A percentile compares a stretch with the other conserved stretches of the same genome.
Conservation (phyloP, 768 basidiomycete species). For the Tricholoma bakamatsutake region DNA sequence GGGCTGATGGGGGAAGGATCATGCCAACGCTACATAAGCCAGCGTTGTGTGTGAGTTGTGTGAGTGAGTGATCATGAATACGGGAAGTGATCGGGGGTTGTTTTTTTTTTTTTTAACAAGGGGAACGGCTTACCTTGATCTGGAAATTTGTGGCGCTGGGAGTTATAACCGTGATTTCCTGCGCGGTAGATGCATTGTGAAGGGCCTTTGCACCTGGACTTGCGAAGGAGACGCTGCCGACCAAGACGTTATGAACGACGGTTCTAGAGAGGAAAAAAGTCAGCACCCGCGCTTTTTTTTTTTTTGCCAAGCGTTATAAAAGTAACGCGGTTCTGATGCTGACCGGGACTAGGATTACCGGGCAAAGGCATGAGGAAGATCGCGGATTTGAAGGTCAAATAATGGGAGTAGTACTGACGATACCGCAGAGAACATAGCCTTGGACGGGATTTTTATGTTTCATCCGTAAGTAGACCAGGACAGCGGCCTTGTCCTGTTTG, state of each 20-base stretch:
- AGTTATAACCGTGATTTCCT: slow-evolving; percentile 72
- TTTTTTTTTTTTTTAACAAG: too few relatives aligned
- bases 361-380: not conserved
- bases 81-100: slow-evolving; percentile 4
- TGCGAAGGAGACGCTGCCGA: slow-evolving; percentile 77
- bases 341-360: slow-evolving; percentile 14
- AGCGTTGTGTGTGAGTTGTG: not conserved
- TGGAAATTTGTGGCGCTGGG: slow-evolving; percentile 50
- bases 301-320: not conserved
- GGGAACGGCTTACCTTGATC: slow-evolving; percentile 36
- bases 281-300: not conserved
- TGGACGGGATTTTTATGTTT: slow-evolving; percentile 75
- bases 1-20: slow-evolving; percentile 62
- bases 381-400: not conserved
- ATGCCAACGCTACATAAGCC: slow-evolving; percentile 49
- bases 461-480: slow-evolving; percentile 71
- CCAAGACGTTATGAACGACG: slow-evolving; percentile 66
- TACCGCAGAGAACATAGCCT: slow-evolving; percentile 68
- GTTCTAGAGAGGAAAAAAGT: slow-evolving; percentile 35
- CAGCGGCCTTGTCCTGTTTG: slow-evolving; percentile 72
- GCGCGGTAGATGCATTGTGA: slow-evolving; percentile 77
- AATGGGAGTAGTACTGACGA: slow-evolving; percentile 43
- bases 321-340: not conserved
- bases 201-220: slow-evolving; percentile 68
- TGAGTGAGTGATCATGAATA: too few relatives aligned